Evolutionary conservation across 1,139 yeast genomes (phyloP), one percentile per base, ranked within the genome.

Genomic region (Cylindricascospora bacillispora): DNA sequence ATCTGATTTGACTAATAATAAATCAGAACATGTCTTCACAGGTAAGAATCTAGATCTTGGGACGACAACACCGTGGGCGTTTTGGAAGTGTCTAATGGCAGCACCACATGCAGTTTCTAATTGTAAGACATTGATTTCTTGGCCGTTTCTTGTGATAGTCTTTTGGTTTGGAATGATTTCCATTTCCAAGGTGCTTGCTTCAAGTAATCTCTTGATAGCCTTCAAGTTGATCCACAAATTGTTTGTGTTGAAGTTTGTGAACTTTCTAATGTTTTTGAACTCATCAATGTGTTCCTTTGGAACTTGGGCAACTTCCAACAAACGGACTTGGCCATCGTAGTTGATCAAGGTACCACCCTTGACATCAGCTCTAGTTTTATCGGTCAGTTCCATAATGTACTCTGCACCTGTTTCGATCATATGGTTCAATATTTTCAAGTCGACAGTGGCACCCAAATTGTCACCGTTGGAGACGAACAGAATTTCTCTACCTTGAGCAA

Each of bases 51-150:
- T 78, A 26, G 95, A 71, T 64, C 98, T 81, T 59, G 98, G 97
- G 21, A 89, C 98, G 49, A 85, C 94, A 48, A 89, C 93, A 61
- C 98, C 98, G 52, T 85, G 95, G 19, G 97, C 95, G 48, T 83
- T 81, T 45, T 77, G 69, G 60, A 92, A 89, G 61, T 86, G 92
- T 62, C 94, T 82, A 56, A 89, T 89, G 32, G 98, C 97, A 25
- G 98, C 98, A 66, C 98, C 98, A 44, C 85, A 94, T 16, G 98
- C 98, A 31, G 98, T 89, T 66, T 89, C 98, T 54, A 89, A 73
- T 65, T 89, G 98, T 52, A 89, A 64, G 31, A 89, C 95, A 50
- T 79, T 77, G 47, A 80, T 68, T 40, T 85, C 95, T 41, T 73
- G 71, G 36, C 93, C 94, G 43, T 70, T 67, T 43, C 62, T 59